Evolutionary conservation across 192 early-diverging fungal species (phyloP), one percentile per base, ranked within the genome.

Genomic region (Podila verticillata): DNA sequence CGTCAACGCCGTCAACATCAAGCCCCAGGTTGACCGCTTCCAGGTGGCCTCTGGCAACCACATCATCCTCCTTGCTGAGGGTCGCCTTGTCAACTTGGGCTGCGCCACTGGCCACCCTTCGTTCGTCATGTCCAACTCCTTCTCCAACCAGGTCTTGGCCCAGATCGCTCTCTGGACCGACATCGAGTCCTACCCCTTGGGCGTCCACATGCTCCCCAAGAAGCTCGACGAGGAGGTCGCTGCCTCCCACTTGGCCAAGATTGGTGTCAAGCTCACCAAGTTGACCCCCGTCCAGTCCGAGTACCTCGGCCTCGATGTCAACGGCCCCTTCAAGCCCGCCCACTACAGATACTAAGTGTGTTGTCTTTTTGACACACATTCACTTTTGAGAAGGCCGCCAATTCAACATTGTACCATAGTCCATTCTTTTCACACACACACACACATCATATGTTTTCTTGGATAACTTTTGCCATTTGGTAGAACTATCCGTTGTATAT

Each of bases 41-140:
- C 89, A 88, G 75, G 87, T 99, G 85, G 87, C 92, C 86, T 92
- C 83, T 82, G 96, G 96, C 81, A 92, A 91, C 79, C 95, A 96
- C 91, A 87, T 99, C 84, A 96, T 99, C 84, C 94, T 99, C 72
- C 91, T 99, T 65, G 97, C 97, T 75, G 95, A 99, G 89, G 97
- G 97, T 82, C 96, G 97, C 88, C 91, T 99, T 74, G 97, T 99
- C 88, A 99, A 98, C 95, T 89, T 99, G 83, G 96, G 96, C 67
- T 99, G 97, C 90, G 97, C 96, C 82, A 99, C 97, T 72, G 97
- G 97, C 62, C 96, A 98, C 91, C 96, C 96, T 68, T 94, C 93
- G 78, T 99, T 99, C 82, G 98, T 99, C 91, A 99, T 99, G 98
- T 97, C 95, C 89, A 97, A 97, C 94, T 98, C 96, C 58, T 99